Evolutionary conservation across 2,329 filamentous ascomycete species (phyloP), one percentile per base, ranked within the genome.

Genomic region (Neoascochyta sp.): DNA sequence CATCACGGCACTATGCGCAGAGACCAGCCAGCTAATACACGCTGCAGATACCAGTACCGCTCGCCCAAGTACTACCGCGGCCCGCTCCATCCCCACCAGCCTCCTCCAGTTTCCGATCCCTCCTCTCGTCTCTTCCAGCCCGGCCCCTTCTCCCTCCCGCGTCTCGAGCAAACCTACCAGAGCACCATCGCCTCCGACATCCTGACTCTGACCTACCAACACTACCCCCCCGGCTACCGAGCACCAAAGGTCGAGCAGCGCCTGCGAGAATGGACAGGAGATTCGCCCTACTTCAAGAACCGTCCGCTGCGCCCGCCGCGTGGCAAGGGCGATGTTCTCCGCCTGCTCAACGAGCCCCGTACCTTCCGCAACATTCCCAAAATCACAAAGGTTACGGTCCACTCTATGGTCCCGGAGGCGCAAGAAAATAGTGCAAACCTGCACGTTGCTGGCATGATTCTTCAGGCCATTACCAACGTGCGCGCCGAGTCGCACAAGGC

Each of bases 51-150:
- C 69, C 86, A 94, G 66, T 96, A 84, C 66, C 87, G 89, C 45
- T 83, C 90, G 28, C 92, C 92, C 43, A 92, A 90, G 69, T 98
- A 89, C 75, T 81, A 95, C 65, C 86, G 90, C 55, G 92, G 92
- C 34, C 89, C 89, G 43, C 74, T 96, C 14, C 89, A 96, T 62
- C 92, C 92, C 28, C 80, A 95, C 54, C 87, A 95, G 68, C 85
- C 87, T 36, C 90, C 87, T n/a, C 75, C 80, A 21, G 76, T 81
- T 29, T 92, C 89, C 41, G 86, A 95, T 54, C 89, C 89, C 1
- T 76, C 83, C 16, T 95, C 92, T 36, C 83, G 92, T 58, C 74
- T 87, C 57, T 98, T 92, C 63, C 73, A 85, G 15, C 89, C 92
- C 1, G 92, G 92, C 0, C 92, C 92, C 2, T 98, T 96, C 73